Conservation (phyloP, 805 yeast genomes). For the Maudiozyma barnettii region DNA sequence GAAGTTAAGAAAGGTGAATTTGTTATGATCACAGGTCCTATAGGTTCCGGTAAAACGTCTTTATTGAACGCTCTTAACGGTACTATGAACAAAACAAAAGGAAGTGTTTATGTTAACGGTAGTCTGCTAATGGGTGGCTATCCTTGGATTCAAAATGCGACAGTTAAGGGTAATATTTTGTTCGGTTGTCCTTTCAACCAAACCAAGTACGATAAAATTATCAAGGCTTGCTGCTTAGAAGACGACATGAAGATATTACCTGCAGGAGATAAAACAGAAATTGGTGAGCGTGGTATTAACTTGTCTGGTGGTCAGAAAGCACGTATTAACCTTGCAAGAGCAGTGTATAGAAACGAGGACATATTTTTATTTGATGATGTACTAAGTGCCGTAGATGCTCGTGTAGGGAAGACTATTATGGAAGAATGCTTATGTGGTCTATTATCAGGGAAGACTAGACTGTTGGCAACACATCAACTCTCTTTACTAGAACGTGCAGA, state of each 20-base stretch:
- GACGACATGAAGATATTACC: constrained; percentile 58
- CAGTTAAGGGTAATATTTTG: constrained; percentile 62
- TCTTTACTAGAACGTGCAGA: constrained; percentile 63
- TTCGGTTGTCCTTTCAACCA: constrained; percentile 54
- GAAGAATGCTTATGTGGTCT: constrained; percentile 55
- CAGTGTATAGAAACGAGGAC: constrained; percentile 62
- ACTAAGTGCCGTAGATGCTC: constrained; percentile 76
- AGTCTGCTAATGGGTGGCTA: constrained; percentile 46
- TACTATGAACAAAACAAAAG: constrained; percentile 48
- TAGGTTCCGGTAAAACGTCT: constrained; percentile 78
- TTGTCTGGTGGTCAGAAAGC: constrained; percentile 89
- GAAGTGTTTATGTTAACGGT: constrained; percentile 47
- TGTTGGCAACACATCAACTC: constrained; percentile 79
- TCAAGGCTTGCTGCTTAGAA: constrained; percentile 57
- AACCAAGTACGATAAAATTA: constrained; percentile 41
- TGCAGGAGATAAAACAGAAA: constrained; percentile 69
- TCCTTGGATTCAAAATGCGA: constrained; percentile 80
- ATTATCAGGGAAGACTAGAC: constrained; percentile 49
- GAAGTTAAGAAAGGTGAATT: constrained; percentile 56
- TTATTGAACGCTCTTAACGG: constrained; percentile 65
- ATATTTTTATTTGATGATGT: constrained; percentile 70
- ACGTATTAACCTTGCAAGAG: constrained; percentile 67
- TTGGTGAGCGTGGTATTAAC: constrained; percentile 81
- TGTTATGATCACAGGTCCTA: constrained; percentile 51
- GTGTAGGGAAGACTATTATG: constrained; percentile 75